Percentiles rank a stretch among this genome's conserved stretches.
Evolutionary conservation across 164 flowering plant species (phyloP).

Genomic region (Vitis cinerea): DNA sequence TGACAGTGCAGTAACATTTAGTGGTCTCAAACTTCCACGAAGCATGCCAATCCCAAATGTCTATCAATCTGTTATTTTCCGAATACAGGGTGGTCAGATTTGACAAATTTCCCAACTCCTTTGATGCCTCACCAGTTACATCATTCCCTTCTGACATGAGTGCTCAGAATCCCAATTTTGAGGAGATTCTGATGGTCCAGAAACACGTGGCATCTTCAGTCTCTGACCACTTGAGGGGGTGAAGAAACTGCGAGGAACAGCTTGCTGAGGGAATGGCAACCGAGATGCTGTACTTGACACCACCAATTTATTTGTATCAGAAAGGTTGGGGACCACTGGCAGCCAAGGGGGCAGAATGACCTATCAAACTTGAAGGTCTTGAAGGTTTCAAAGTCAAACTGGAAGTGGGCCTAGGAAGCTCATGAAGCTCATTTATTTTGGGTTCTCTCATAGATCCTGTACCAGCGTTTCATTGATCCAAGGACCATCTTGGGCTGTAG

Average conservation of each 20-base stretch:
- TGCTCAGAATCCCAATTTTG: no score
- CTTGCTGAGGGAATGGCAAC: conserved; percentile 65
- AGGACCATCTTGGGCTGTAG: conserved; percentile 71
- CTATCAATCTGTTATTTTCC: no score
- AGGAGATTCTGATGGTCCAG: no score
- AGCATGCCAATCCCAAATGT: conserved; percentile 52
- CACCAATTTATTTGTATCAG: conserved; percentile 23
- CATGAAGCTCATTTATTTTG: conserved; percentile 89
- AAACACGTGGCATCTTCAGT: no score
- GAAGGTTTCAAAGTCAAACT: conserved; percentile 17
- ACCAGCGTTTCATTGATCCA: conserved; percentile 80
- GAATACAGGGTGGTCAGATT: no score
- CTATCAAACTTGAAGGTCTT: conserved; percentile 36
- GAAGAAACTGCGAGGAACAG: neutral
- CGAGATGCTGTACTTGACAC: conserved; percentile 53
- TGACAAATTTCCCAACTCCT: no score
- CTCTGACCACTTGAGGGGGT: no score
- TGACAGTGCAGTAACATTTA: no score
- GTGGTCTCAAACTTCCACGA: no score
- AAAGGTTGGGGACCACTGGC: conserved; percentile 36
- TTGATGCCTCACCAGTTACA: no score
- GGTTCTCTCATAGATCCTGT: conserved; percentile 78
- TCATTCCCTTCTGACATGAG: no score
- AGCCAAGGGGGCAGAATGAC: conserved; percentile 71
- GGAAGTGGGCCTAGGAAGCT: conserved; percentile 88